Percentiles rank a stretch among this genome's conserved stretches.
phyloP scores from a whole-genome alignment of 148 eudicot genomes.

The Suaeda aralocaspica region DNA sequence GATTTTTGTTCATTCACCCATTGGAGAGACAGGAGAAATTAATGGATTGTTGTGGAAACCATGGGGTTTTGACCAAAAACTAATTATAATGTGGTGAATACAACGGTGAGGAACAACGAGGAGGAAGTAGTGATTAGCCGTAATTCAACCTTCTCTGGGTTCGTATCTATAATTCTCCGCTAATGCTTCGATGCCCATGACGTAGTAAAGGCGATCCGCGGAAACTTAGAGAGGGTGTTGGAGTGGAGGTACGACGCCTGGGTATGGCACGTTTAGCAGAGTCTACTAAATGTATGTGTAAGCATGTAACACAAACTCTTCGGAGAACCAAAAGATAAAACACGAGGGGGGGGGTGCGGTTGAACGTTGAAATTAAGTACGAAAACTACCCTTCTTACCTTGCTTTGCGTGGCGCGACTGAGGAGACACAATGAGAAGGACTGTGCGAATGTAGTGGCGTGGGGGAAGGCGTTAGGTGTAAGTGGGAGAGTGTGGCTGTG shows the following conservation, averaged over 20 bases:
- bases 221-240: background rate
- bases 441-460: background rate
- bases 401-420: background rate
- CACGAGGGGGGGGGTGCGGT: background rate
- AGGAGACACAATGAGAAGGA: background rate
- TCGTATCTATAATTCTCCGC: background rate
- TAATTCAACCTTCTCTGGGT: background rate
- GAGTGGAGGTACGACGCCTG: background rate
- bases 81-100: background rate
- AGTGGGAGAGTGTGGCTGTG: too few species aligned
- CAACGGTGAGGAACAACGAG: background rate
- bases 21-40: background rate
- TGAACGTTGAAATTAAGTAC: background rate
- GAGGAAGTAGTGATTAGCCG: background rate
- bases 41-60: background rate
- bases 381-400: background rate
- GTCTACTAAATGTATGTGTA: background rate
- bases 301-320: background rate
- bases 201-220: background rate
- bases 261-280: background rate
- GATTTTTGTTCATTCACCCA: background rate
- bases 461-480: background rate
- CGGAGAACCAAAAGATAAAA: background rate
- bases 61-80: background rate
- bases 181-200: background rate